Conservation (phyloP, 1,284 basidiomycete genomes). For the Cryptococcus depauperatus region DNA sequence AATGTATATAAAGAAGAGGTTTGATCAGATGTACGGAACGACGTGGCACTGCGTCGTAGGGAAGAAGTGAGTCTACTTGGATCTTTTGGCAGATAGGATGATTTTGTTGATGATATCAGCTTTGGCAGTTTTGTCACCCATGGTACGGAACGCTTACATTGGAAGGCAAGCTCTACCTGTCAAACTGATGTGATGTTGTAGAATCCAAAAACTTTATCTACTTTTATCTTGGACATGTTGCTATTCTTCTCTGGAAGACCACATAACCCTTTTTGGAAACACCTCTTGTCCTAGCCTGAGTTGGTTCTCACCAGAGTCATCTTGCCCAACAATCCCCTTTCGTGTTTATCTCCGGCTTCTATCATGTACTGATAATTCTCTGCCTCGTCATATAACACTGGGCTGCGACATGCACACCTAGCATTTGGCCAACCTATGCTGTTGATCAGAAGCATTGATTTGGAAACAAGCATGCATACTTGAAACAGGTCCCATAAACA, state of each 20-base stretch:
- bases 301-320: not conserved
- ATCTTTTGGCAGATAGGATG: not conserved
- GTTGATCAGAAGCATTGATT: not conserved
- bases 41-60: slow-evolving; percentile 93
- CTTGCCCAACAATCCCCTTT: not conserved
- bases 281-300: too few species aligned
- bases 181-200: slow-evolving; percentile 37
- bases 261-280: too few species aligned
- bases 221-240: slow-evolving; percentile 83
- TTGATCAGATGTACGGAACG: slow-evolving; percentile 78
- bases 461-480: not conserved
- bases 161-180: slow-evolving; percentile 1
- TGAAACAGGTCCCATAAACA: not conserved
- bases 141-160: slow-evolving; percentile 53
- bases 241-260: slow-evolving; percentile 92
- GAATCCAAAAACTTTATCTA: slow-evolving; percentile 97
- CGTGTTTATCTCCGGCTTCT: not conserved
- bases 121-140: slow-evolving; percentile 97
- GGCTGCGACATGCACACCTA: not conserved
- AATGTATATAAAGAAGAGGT: slow-evolving; percentile 94
- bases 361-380: not conserved
- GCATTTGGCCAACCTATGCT: not conserved
- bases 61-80: slow-evolving; percentile 55
- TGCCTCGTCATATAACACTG: not conserved
- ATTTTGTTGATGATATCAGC: too few species aligned